Evolutionary conservation across 208 protist species (phyloP).

Genomic region (Trypanosomatidae sp.): DNA sequence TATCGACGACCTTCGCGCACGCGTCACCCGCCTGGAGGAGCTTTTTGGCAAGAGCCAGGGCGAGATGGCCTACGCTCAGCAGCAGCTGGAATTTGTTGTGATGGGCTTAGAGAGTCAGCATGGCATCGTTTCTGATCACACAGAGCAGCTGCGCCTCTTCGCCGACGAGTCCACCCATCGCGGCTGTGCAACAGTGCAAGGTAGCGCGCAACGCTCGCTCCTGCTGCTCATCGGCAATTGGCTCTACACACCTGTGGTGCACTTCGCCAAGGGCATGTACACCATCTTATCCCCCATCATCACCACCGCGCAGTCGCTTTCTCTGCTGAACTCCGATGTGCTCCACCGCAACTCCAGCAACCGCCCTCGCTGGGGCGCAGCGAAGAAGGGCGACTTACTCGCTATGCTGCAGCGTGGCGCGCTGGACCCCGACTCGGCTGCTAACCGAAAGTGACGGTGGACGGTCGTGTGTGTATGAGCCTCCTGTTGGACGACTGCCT

Average conservation of each 20-base stretch:
- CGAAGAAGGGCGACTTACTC: slow-evolving; percentile 54
- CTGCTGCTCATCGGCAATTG: slow-evolving; percentile 71
- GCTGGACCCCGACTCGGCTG: slow-evolving; percentile 46
- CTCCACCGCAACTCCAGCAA: slow-evolving; percentile 49
- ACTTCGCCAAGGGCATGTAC: slow-evolving; percentile 87
- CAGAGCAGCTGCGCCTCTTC: slow-evolving; percentile 84
- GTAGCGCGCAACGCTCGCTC: slow-evolving; percentile 29
- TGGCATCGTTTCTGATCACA: slow-evolving; percentile 83
- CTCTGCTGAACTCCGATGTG: slow-evolving; percentile 80
- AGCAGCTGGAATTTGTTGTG: slow-evolving; percentile 85
- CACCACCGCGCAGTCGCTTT: slow-evolving; percentile 75
- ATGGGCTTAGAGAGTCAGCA: slow-evolving; percentile 69
- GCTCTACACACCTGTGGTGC: slow-evolving; percentile 78
- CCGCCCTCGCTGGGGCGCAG: slow-evolving; percentile 37
- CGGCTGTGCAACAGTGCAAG: slow-evolving; percentile 8
- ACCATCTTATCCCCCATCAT: slow-evolving; percentile 74
- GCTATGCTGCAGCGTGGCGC: slow-evolving; percentile 67
- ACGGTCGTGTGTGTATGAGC: not conserved
- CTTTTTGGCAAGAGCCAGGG: slow-evolving; percentile 60
- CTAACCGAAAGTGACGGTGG: slow-evolving; percentile 10
- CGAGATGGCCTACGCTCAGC: slow-evolving; percentile 79
- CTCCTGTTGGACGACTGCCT: not conserved
- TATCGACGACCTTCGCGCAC: slow-evolving; percentile 48
- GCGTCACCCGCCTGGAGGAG: slow-evolving; percentile 59
- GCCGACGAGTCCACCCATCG: slow-evolving; percentile 65